phyloP scores from a whole-genome alignment of 2,329 filamentous ascomycete species.

The Penicillium sp. region DNA sequence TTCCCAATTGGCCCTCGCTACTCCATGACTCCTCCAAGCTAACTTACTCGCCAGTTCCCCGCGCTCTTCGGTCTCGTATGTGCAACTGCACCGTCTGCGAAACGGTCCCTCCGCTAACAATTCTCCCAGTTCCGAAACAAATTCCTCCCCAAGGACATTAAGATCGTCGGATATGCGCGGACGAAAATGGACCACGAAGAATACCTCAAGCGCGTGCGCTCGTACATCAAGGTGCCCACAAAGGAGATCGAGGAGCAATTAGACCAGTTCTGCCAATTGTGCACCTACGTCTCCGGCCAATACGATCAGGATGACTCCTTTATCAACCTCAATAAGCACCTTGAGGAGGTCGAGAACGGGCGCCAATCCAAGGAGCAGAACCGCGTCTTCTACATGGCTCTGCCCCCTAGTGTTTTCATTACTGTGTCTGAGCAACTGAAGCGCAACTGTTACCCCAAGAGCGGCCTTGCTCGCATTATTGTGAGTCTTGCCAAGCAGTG shows the following conservation, averaged over 20 bases:
- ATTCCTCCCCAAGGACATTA: constrained; percentile 94
- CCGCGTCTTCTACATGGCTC: constrained; percentile 98
- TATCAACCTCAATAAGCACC: constrained; percentile 78
- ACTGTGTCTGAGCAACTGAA: constrained; percentile 97
- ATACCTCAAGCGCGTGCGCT: constrained; percentile 91
- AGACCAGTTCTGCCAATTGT: constrained; percentile 83
- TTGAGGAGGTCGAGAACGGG: constrained; percentile 81
- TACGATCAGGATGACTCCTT: constrained; percentile 98
- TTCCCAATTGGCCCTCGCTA: neutral
- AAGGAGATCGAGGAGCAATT: constrained; percentile 97
- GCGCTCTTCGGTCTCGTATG: constrained; percentile 96
- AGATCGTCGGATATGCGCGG: constrained; percentile 97
- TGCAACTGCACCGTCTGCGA: constrained; percentile 31
- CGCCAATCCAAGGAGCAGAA: constrained; percentile 74
- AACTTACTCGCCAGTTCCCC: constrained; percentile 69
- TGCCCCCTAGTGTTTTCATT: constrained; percentile 96
- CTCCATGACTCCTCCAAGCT: constrained; percentile 19
- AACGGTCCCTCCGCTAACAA: neutral
- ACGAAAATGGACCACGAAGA: constrained; percentile 99
- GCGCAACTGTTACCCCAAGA: constrained; percentile 92
- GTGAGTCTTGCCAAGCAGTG: constrained; percentile 57
- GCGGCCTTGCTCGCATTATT: constrained; percentile 90
- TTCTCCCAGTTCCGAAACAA: constrained; percentile 86
- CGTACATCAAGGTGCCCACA: constrained; percentile 98
- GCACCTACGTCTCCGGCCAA: constrained; percentile 94